Evolutionary conservation across 108 stramenopile species (phyloP), one percentile per base, ranked within the genome.

Genomic region (Bacterosira constricta): DNA sequence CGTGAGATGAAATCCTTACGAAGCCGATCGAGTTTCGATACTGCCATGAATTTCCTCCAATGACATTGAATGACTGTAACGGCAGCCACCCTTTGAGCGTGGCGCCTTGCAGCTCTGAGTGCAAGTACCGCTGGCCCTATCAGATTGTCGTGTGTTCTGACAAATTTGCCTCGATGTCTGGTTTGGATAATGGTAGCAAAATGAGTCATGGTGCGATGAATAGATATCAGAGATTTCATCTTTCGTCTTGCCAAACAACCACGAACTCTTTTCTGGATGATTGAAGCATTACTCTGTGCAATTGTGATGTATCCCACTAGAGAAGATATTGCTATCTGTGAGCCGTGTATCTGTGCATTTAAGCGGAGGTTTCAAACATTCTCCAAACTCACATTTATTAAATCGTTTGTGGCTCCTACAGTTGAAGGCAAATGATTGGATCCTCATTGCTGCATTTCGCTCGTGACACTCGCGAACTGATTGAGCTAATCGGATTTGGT

Each of bases 51-150:
- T 32, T n/a, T 32, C 29, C 62, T 44, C 9, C 30, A 44, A 9
- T n/a, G 26, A 32, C 62, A 63, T 45, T 63, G 62, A 18, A 63
- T 63, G 18, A 12, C 25, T 26, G 34, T 44, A 31, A 42, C 42
- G 12, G 62, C 44, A 26, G 6, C 26, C 4, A 3, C 13, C 30
- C 42, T 5, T 31, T 63, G 23, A 39, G 8, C 17, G 30, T 30
- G 30, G 3, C 42, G 25, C 25, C 42, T 63, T 11, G 30, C 34
- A 26, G 62, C 44, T 63, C 62, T 5, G 30, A 63, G 18, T 46
- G 41, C 42, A 9, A 63, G 42, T 21, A 63, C 42, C 6, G 62
- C 23, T 31, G 42, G 42, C 62, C 42, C 45, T 15, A 63, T 23
- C 34, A 45, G 13, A 7, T 3, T 29, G 62, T 63, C 62, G 32